Percentiles rank a stretch among this genome's conserved stretches.
Conservation (phyloP, 139 green algal species). For the Coelastrella sp. region DNA sequence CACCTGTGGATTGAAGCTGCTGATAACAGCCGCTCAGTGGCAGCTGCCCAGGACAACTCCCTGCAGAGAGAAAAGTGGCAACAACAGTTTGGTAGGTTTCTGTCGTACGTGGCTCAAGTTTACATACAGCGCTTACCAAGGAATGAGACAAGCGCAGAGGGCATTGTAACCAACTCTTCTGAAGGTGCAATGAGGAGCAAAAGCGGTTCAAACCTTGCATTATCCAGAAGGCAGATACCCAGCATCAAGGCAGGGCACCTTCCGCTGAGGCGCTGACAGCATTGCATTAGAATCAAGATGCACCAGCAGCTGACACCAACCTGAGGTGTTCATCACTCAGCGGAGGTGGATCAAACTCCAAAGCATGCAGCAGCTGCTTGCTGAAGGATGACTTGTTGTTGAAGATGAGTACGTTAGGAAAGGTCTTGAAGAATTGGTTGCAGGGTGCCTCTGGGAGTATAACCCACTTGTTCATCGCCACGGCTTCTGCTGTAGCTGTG, state of each 20-base stretch:
- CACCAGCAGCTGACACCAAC: neutral
- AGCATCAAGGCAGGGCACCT: neutral
- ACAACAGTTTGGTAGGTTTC: neutral
- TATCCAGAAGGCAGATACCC: neutral
- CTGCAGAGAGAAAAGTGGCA: neutral
- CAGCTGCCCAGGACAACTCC: constrained; percentile 27
- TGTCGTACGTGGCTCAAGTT: neutral
- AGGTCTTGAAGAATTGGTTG: constrained; percentile 29
- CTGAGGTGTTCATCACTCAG: constrained; percentile 3
- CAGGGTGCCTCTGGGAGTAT: constrained; percentile 7
- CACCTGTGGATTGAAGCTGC: constrained; percentile 7
- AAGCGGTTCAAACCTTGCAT: neutral
- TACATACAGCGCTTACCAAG: neutral
- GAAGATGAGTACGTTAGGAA: constrained; percentile 31
- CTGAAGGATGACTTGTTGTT: neutral
- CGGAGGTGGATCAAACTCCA: neutral
- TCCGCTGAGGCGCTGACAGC: neutral
- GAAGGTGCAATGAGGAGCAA: neutral
- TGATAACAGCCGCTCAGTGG: constrained; percentile 27
- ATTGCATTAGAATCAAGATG: neutral
- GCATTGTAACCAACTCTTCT: neutral
- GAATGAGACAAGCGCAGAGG: neutral
- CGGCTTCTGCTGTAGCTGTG: constrained; percentile 31
- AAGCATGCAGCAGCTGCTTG: neutral
- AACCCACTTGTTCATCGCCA: constrained; percentile 38